phyloP scores from a whole-genome alignment of 2,329 filamentous ascomycete genomes.

The Amauroascus niger region DNA sequence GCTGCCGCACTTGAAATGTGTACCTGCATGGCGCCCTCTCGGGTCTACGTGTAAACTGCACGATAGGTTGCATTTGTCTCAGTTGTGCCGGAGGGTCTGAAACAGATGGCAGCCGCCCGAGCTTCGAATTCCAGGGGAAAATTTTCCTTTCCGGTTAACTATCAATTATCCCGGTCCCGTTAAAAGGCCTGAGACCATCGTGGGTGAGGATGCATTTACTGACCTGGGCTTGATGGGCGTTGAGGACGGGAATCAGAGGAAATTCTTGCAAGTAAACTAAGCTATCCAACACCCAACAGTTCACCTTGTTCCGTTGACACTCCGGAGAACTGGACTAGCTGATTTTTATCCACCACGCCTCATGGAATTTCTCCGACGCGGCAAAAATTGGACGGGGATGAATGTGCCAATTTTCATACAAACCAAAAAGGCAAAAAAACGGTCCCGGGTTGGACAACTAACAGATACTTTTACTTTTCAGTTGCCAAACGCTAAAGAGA shows the following conservation, averaged over 20 bases:
- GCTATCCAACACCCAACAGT: too few relatives aligned
- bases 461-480: background rate
- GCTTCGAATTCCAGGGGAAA: too few relatives aligned
- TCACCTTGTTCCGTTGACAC: too few relatives aligned
- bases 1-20: background rate
- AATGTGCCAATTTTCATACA: too few relatives aligned
- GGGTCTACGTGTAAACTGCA: constrained; percentile 1
- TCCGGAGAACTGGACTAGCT: background rate
- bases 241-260: background rate
- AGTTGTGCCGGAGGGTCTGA: constrained; percentile 1
- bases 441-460: too few relatives aligned
- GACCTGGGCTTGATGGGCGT: too few relatives aligned
- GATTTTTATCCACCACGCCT: background rate
- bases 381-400: background rate
- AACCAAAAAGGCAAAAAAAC: too few relatives aligned
- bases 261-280: too few relatives aligned
- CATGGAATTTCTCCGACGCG: background rate
- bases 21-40: constrained; percentile 4
- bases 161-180: too few relatives aligned
- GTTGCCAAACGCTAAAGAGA: background rate
- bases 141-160: too few relatives aligned
- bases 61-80: constrained; percentile 10
- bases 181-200: too few relatives aligned
- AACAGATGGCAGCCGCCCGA: constrained; percentile 1
- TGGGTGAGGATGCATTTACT: too few relatives aligned